These are phyloP conservation scores for Epicoccum sorghinum DNA, from an alignment of 2,329 filamentous ascomycete species.

Conservation along the genomic window DNA sequence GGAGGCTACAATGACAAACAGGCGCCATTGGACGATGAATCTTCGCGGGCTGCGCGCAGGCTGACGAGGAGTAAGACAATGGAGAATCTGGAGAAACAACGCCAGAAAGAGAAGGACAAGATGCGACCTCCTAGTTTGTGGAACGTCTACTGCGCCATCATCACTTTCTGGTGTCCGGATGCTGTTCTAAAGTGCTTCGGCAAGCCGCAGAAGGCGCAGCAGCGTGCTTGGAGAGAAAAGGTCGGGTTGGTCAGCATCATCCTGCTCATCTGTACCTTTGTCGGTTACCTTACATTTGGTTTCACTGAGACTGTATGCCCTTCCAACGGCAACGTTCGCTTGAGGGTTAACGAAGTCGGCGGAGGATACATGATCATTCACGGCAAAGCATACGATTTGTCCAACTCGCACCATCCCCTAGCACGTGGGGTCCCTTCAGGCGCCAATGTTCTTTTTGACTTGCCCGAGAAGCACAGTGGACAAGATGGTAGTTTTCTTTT, in stretches of 20 bases:
- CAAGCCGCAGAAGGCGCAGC: constrained; percentile 82
- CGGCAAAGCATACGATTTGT: constrained; percentile 85
- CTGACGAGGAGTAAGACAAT: constrained; percentile 67
- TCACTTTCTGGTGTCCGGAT: constrained; percentile 94
- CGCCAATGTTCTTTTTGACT: constrained; percentile 84
- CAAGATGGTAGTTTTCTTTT: constrained; percentile 96
- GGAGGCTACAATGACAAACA: constrained; percentile 48
- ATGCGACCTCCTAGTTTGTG: constrained; percentile 84
- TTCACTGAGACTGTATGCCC: constrained; percentile 91
- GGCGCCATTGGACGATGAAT: constrained; percentile 39
- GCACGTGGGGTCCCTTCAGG: constrained; percentile 76
- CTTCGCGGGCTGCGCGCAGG: constrained; percentile 59
- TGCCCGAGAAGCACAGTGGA: constrained; percentile 82
- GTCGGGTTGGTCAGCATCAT: constrained; percentile 97
- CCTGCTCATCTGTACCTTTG: constrained; percentile 80
- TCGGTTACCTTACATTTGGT: constrained; percentile 95
- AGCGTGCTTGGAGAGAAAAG: constrained; percentile 96
- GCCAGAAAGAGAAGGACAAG: constrained; percentile 65
- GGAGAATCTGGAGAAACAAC: constrained; percentile 65
- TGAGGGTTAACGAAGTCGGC: constrained; percentile 82
- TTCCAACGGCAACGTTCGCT: constrained; percentile 66
- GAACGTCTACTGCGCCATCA: constrained; percentile 91
- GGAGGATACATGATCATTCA: constrained; percentile 95
- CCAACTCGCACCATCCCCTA: constrained; percentile 75
- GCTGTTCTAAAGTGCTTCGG: constrained; percentile 85